Conservation (phyloP, 2,329 filamentous ascomycete genomes). For the Pyrenochaeta sp. region DNA sequence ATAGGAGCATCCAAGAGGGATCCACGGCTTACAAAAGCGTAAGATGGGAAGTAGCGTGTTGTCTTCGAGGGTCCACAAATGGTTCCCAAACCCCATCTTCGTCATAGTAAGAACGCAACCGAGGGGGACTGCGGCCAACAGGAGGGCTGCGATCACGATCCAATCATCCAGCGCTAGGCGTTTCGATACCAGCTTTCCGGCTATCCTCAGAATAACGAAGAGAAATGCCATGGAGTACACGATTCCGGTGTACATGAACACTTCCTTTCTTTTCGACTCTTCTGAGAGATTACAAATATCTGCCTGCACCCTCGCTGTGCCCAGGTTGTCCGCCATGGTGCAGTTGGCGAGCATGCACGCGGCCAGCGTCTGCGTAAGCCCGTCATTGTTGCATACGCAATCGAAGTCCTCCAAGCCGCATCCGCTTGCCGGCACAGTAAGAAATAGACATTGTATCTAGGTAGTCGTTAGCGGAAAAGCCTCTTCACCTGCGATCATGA, state of each 20-base stretch:
- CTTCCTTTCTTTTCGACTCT: conserved; percentile 21
- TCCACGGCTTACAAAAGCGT: conserved; percentile 14
- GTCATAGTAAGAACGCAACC: conserved; percentile 31
- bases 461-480: not conserved
- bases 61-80: conserved; percentile 32
- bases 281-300: conserved; percentile 29
- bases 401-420: conserved; percentile 22
- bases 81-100: conserved; percentile 31
- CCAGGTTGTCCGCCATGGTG: conserved; percentile 32
- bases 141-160: conserved; percentile 22
- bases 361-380: conserved; percentile 14
- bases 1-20: too few species aligned
- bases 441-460: conserved; percentile 20
- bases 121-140: conserved; percentile 26
- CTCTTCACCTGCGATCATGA: not conserved
- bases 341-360: conserved; percentile 36
- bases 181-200: conserved; percentile 22
- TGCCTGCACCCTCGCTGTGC: conserved; percentile 26
- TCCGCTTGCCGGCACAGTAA: conserved; percentile 17
- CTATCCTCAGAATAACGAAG: conserved; percentile 21
- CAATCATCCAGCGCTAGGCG: conserved; percentile 29
- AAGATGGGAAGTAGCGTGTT: conserved; percentile 22
- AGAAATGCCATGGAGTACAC: conserved; percentile 23
- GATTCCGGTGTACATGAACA: conserved; percentile 18
- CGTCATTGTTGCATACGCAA: conserved; percentile 23